Conservation (phyloP, 2,329 filamentous ascomycete genomes). For the Lecanosticta acicola region DNA sequence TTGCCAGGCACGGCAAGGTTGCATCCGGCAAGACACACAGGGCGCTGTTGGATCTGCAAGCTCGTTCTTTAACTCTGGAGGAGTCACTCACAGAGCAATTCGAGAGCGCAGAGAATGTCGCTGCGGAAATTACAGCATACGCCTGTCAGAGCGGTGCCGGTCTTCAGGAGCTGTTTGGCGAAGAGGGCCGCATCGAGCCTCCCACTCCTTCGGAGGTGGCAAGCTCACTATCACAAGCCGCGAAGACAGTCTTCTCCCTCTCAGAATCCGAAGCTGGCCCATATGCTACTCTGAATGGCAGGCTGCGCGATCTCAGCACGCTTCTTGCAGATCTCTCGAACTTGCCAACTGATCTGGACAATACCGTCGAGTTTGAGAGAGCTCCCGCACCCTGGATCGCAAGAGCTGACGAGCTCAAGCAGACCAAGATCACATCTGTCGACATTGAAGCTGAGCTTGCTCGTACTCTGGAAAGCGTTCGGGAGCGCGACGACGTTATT, state of each 20-base stretch:
- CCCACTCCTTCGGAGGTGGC: conserved; percentile 64
- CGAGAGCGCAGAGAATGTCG: conserved; percentile 60
- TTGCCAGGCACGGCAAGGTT: conserved; percentile 78
- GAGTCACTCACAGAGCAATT: conserved; percentile 64
- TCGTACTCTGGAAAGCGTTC: conserved; percentile 71
- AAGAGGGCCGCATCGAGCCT: conserved; percentile 65
- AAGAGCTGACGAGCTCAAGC: conserved; percentile 72
- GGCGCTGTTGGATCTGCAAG: conserved; percentile 69
- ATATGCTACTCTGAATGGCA: conserved; percentile 62
- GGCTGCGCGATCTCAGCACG: conserved; percentile 58
- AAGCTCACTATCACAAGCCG: conserved; percentile 54
- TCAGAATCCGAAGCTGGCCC: conserved; percentile 58
- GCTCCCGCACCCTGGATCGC: conserved; percentile 74
- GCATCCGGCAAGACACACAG: conserved; percentile 72
- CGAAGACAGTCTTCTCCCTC: conserved; percentile 45
- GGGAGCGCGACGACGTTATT: conserved; percentile 59
- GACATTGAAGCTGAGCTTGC: conserved; percentile 82
- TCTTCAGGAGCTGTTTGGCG: conserved; percentile 60
- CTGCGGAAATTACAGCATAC: conserved; percentile 60
- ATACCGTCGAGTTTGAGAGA: conserved; percentile 58
- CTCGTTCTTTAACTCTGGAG: conserved; percentile 66
- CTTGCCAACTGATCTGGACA: conserved; percentile 45
- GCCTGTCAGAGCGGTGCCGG: conserved; percentile 62
- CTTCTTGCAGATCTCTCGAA: conserved; percentile 66
- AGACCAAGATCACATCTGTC: conserved; percentile 71